Evolutionary conservation across 768 basidiomycete species (phyloP), one percentile per base, ranked within the genome.

Genomic region (Grammothele lineata): DNA sequence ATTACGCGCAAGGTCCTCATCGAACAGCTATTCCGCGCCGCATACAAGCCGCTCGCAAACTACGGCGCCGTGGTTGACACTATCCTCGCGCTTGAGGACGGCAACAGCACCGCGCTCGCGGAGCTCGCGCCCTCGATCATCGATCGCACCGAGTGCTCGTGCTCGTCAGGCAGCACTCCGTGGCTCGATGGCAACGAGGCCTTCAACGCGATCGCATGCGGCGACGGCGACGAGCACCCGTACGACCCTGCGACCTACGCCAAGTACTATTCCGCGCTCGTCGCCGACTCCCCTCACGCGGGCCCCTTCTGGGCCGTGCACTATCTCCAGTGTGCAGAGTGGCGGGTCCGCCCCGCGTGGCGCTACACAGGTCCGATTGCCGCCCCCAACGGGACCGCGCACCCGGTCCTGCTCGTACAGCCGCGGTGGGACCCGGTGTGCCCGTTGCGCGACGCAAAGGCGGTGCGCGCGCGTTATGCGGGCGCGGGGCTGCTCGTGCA

Each of bases 401-500:
- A 57, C 35, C 55, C 55, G 34, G 25, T 57, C 1, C 47, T 57
- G 32, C 14, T 57, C 24, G n/a, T 57, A 30, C 49, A 48, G 34
- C 55, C 55, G 45, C 52, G 42, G 39, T 53, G 30, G 42, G 55
- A 57, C 43, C 51, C 55, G 3, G 55, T 57, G 32, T 57, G 55
- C 25, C 55, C 55, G 17, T 48, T 57, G 17, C n/a, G 36, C 9
- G 51, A 57, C 41, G 55, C 55, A 37, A 21, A 24, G 26, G 34
- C 23, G 5, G 55, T 57, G 39, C 55, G 53, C 9, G 43, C 37
- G 37, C 51, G 55, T 17, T 57, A 45, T 33, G 35, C 34, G 4
- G 55, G 51, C 32, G 44, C 55, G 34, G 55, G 48, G 23, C 37
- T 57, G 40, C 46, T 57, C 10, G 46, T 57, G 15, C 55, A 57